These are phyloP conservation scores for Monilinia aucupariae DNA, from an alignment of 2,329 filamentous ascomycete genomes.

Conservation along the genomic window DNA sequence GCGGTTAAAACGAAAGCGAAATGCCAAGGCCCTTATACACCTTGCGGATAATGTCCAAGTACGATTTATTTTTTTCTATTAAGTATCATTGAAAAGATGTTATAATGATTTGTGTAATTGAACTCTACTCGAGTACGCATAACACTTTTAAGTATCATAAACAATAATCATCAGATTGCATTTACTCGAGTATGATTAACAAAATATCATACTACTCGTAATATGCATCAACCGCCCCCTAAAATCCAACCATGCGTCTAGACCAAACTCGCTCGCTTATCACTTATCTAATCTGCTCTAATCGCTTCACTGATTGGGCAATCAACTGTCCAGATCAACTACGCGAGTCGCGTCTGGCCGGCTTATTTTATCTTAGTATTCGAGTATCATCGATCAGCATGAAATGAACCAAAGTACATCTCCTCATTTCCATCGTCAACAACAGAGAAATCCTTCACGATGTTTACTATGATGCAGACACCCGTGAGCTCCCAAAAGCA, in stretches of 20 bases:
- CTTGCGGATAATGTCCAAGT: too few species aligned
- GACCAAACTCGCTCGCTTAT: neutral
- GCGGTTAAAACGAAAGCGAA: too few species aligned
- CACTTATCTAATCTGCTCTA: neutral
- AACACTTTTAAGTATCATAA: too few species aligned
- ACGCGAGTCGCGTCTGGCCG: neutral
- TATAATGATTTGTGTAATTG: too few species aligned
- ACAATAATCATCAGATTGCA: too few species aligned
- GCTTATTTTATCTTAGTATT: neutral
- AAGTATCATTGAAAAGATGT: too few species aligned
- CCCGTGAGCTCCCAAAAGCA: conserved; percentile 11
- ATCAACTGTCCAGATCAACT: neutral
- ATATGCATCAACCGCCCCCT: too few species aligned
- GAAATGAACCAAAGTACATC: neutral
- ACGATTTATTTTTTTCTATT: too few species aligned
- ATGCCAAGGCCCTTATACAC: too few species aligned
- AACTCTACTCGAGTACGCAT: too few species aligned
- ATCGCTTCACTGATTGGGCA: neutral
- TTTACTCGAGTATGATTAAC: too few species aligned
- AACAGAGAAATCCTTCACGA: neutral
- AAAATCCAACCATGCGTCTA: neutral
- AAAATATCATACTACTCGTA: too few species aligned
- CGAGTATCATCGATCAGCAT: neutral
- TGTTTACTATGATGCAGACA: conserved; percentile 15
- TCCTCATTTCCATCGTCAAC: neutral